Percentiles rank a stretch among this genome's conserved stretches.
Conservation (phyloP, 805 yeast species). For the Wickerhamomyces strasburgensis region DNA sequence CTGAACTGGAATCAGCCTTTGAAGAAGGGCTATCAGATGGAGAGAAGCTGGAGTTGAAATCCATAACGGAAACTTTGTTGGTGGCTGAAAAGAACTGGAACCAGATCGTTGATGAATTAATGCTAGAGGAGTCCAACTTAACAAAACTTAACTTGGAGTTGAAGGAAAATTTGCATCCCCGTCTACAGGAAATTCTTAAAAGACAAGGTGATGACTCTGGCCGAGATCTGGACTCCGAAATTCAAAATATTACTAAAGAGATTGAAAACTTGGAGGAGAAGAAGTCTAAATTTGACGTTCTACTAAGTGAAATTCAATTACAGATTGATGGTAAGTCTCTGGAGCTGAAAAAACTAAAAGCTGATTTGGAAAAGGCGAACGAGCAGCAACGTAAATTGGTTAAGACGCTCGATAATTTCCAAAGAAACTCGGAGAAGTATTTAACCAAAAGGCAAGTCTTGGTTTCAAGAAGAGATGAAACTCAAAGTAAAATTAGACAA, state of each 20-base stretch:
- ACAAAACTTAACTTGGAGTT: constrained; percentile 50
- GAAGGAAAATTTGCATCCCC: constrained; percentile 52
- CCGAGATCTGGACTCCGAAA: constrained; percentile 13
- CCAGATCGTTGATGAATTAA: constrained; percentile 33
- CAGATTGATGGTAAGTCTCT: constrained; percentile 15
- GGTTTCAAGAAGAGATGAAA: constrained; percentile 59
- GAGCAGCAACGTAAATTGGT: constrained; percentile 51
- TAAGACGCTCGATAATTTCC: constrained; percentile 53
- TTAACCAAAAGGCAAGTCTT: constrained; percentile 59
- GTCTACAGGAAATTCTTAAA: constrained; percentile 34
- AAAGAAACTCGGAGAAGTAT: constrained; percentile 59
- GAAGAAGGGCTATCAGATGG: constrained; percentile 42
- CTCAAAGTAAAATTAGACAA: constrained; percentile 69
- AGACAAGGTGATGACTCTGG: constrained; percentile 19
- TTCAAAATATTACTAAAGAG: constrained; percentile 18
- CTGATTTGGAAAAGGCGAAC: constrained; percentile 43
- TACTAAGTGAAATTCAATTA: constrained; percentile 24
- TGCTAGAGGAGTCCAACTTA: constrained; percentile 42
- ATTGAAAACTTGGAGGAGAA: constrained; percentile 27
- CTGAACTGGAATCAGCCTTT: constrained; percentile 53
- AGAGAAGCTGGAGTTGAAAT: constrained; percentile 41
- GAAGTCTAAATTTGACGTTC: constrained; percentile 24
- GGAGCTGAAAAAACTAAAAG: constrained; percentile 31
- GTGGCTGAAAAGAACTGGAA: constrained; percentile 37
- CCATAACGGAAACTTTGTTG: constrained; percentile 33